Base-by-base conservation (phyloP, 83 land plant genomes). In the Diphasiastrum complanatum region DNA sequence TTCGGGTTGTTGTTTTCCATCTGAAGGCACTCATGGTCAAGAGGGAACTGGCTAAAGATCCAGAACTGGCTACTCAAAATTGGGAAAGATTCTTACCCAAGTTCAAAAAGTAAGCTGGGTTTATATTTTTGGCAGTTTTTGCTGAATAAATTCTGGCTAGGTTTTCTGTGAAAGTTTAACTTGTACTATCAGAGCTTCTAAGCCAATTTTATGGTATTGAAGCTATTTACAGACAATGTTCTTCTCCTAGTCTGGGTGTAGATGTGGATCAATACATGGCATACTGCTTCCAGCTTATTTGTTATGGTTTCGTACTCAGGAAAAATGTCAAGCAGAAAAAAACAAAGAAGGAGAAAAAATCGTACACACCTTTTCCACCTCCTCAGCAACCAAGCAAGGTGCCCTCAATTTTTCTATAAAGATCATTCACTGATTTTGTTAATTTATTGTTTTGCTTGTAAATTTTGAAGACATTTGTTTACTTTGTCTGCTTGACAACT, bases 361-460 rank as follows among this genome's bases (percentile, higher is more conserved):
- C 85, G 20, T 92, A 92, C 50, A 92, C 96, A 20, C 95, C 97
- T 35, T 92, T 92, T 72, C 97, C 97, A 49, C 97, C 97, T 51
- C 96, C 95, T 38, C 97, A 85, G 43, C 97, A 64, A 72, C 97
- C 95, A 54, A 88, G 97, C 64, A 87, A 88, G 85, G 97, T 91
- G 45, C 59, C 66, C 24, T 31, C 19, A 29, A 19, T 28, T 31
- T 25, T 22, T 56, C 19, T 10, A 19, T 22, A 49, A 10, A 49
- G 20, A 12, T 14, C 20, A 49, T 10, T 49, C 20, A 10, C 51
- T 19, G 12, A 14, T 49, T 11, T 20, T 10, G 6, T 10, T 49
- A 12, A 22, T 22, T 49, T 49, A 49, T 6, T 10, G 19, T 49
- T 12, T n/a, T n/a, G n/a, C n/a, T n/a, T n/a, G n/a, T n/a, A n/a